Evolutionary conservation across 495 filamentous ascomycete genomes (phyloP).

Genomic region (Durotheca rogersii): DNA sequence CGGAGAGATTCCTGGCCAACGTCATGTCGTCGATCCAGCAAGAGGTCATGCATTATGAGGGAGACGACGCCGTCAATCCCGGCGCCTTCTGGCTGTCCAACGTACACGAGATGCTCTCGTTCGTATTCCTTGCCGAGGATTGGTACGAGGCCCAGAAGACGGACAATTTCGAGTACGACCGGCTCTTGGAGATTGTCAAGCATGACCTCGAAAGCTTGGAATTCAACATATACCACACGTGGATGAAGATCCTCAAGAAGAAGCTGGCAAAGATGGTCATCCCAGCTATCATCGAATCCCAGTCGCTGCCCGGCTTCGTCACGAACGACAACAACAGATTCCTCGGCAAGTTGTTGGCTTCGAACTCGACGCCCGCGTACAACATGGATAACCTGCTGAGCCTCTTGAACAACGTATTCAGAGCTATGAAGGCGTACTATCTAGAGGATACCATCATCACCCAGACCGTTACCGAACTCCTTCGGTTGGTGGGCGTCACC

Average conservation of each 20-base stretch:
- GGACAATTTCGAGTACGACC: constrained; percentile 98
- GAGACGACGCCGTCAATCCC: constrained; percentile 94
- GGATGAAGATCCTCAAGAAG: constrained; percentile 99
- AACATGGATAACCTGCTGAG: constrained; percentile 99
- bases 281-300: constrained; percentile 97
- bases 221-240: constrained; percentile 99
- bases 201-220: constrained; percentile 97
- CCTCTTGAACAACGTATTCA: constrained; percentile 94
- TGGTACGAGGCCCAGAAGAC: constrained; percentile 99
- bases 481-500: constrained; percentile 92
- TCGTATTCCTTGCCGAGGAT: constrained; percentile 98
- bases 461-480: constrained; percentile 90
- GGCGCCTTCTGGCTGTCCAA: constrained; percentile 99
- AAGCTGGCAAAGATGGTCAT: constrained; percentile 99
- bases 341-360: constrained; percentile 91
- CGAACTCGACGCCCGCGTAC: constrained; percentile 83
- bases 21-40: constrained; percentile 99
- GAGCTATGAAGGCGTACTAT: constrained; percentile 97
- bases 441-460: constrained; percentile 93
- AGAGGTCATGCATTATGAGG: constrained; percentile 98
- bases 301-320: constrained; percentile 96
- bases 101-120: constrained; percentile 99
- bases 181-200: constrained; percentile 96
- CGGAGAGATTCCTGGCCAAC: constrained; percentile 96
- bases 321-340: constrained; percentile 98